These are phyloP conservation scores for Starmerella vitae DNA, from an alignment of 805 yeast genomes.

Conservation along the genomic window DNA sequence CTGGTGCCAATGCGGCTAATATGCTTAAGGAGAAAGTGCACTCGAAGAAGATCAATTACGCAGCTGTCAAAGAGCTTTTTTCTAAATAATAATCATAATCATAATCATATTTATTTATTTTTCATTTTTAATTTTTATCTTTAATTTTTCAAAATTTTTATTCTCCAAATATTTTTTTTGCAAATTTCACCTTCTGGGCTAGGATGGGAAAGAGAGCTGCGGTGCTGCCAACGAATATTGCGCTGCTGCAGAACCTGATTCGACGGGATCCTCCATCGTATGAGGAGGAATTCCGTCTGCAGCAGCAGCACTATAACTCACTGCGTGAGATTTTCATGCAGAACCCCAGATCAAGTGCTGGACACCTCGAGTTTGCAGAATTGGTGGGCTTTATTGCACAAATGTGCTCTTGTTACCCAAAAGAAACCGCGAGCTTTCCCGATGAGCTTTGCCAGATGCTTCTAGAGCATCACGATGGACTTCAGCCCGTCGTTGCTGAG, in stretches of 20 bases:
- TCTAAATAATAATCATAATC: conserved; percentile 8
- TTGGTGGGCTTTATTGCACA: conserved; percentile 84
- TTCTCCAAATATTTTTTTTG: background rate
- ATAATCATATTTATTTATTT: background rate
- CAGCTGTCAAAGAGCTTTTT: conserved; percentile 44
- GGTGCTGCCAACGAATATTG: conserved; percentile 80
- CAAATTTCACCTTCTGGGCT: too few relatives aligned
- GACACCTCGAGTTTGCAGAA: conserved; percentile 60
- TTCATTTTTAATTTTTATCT: background rate
- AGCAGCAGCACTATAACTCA: conserved; percentile 84
- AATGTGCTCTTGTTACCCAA: conserved; percentile 79
- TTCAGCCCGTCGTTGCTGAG: conserved; percentile 77
- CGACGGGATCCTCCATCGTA: conserved; percentile 91
- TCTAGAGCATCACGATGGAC: conserved; percentile 60
- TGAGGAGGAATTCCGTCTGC: conserved; percentile 84
- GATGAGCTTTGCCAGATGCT: conserved; percentile 59
- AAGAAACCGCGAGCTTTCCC: conserved; percentile 76
- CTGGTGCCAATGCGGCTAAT: conserved; percentile 67
- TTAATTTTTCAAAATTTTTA: background rate
- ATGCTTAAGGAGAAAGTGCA: conserved; percentile 64
- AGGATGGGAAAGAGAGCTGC: conserved; percentile 90
- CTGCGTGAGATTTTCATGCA: conserved; percentile 72
- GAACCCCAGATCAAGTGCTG: conserved; percentile 49
- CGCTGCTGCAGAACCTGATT: conserved; percentile 79
- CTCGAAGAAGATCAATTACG: conserved; percentile 83